phyloP scores from a whole-genome alignment of 2,329 filamentous ascomycete genomes.

The Penicillium oxalicum region DNA sequence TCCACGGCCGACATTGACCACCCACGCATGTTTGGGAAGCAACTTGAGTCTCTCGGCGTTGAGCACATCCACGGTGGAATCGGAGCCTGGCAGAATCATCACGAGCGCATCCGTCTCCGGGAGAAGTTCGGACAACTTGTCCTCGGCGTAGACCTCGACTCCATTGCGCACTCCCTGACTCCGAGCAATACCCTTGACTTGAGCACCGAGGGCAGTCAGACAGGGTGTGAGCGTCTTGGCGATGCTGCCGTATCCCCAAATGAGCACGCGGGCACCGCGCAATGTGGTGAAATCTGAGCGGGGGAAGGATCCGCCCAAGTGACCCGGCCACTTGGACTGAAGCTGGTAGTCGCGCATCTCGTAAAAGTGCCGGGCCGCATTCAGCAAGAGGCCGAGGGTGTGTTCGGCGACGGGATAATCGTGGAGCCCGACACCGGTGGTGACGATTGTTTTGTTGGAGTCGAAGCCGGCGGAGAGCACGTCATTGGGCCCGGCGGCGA shows the following conservation, averaged over 20 bases:
- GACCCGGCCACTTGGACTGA: slow-evolving; percentile 53
- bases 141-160: slow-evolving; percentile 53
- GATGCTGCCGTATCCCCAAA: slow-evolving; percentile 65
- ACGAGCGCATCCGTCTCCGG: slow-evolving; percentile 58
- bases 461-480: slow-evolving; percentile 58
- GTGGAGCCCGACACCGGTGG: slow-evolving; percentile 59
- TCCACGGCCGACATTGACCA: slow-evolving; percentile 20
- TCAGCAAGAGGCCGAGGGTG: slow-evolving; percentile 47
- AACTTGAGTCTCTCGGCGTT: slow-evolving; percentile 49
- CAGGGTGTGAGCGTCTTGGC: slow-evolving; percentile 55
- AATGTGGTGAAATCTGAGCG: slow-evolving; percentile 54
- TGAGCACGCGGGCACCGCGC: slow-evolving; percentile 51
- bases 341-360: slow-evolving; percentile 55
- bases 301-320: slow-evolving; percentile 56
- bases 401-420: slow-evolving; percentile 62
- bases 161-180: slow-evolving; percentile 53
- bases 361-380: slow-evolving; percentile 50
- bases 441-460: slow-evolving; percentile 45
- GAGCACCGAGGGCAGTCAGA: slow-evolving; percentile 51
- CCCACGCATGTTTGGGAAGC: slow-evolving; percentile 48
- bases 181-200: slow-evolving; percentile 55
- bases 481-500: slow-evolving; percentile 62
- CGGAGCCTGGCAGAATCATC: slow-evolving; percentile 59
- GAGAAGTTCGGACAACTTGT: slow-evolving; percentile 49
- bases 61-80: slow-evolving; percentile 51